Base-by-base conservation (phyloP, 164 flowering plant species). In the Echeveria elegans region DNA sequence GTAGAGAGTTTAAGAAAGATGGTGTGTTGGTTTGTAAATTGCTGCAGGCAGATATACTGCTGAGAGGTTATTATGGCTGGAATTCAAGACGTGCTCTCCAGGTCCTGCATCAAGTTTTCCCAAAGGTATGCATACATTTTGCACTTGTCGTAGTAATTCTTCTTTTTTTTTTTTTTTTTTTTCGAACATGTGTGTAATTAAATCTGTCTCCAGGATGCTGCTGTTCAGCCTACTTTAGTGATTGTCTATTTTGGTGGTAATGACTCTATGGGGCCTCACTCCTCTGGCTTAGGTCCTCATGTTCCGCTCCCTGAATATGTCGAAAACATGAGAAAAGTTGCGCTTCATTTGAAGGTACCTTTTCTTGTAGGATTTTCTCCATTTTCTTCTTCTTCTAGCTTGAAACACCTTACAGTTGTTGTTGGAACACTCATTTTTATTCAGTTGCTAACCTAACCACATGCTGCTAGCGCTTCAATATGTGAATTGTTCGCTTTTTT, bases 161-260 rank as follows among this genome's bases (percentile, higher is more conserved):
- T 3, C 37, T 34, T 16, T 28, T 18, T 16, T 9, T 67, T n/a
- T 2, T 10, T 23, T 16, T 8, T 43, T 19, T 0, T 23, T n/a
- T 34, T 58, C 11, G 37, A 26, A 37, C 28, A 24, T 68, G 23
- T 52, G 56, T 53, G 48, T 16, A 70, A n/a, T n/a, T n/a, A n/a
- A 68, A 7, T 69, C 21, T 62, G 67, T 12, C 68, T 68, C 6
- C 69, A 94, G 97, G 96, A 89, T 82, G 93, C 87, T 40, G 73
- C 80, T 23, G 67, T 76, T 65, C 96, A 91, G 69, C 99, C 99
- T 65, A 76, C 85, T 48, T 73, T 94, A 74, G 86, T 94, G 48
- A 83, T 94, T 40, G 90, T 87, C 32, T 94, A 91, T 74, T 91
- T 94, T 78, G 99, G 99, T 31, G 99, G 99, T 29, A 94, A 94